A percentile compares a stretch with the other conserved stretches of the same genome.
Conservation (phyloP, 73 alveolate species). For the Symbiodinium natans region DNA sequence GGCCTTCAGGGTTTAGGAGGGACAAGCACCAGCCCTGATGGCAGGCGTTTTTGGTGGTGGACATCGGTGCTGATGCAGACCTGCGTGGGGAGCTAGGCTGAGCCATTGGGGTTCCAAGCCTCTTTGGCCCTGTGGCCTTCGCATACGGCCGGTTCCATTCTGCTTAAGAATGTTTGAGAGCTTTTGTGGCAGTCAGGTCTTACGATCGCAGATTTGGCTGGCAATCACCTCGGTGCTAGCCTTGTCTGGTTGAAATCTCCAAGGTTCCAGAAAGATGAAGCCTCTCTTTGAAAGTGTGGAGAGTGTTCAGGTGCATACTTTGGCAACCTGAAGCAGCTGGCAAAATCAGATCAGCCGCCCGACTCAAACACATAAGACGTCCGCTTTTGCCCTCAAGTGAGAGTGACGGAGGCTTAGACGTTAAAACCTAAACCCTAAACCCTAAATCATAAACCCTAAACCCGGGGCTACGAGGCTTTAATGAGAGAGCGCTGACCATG, state of each 20-base stretch:
- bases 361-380: background rate
- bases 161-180: no score
- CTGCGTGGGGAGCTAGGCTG: slow-evolving; percentile 5
- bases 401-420: background rate
- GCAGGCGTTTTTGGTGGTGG: slow-evolving; percentile 75
- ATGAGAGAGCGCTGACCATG: no score
- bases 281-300: background rate
- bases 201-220: slow-evolving; percentile 76
- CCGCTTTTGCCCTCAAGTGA: background rate
- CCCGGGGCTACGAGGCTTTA: no score
- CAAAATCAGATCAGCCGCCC: slow-evolving; percentile 62
- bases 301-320: slow-evolving; percentile 32
- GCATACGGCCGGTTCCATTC: background rate
- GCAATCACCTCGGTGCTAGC: slow-evolving; percentile 38
- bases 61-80: slow-evolving; percentile 47
- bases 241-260: background rate
- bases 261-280: no score
- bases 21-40: background rate
- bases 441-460: no score
- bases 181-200: slow-evolving; percentile 33
- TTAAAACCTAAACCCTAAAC: background rate
- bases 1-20: background rate
- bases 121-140: background rate
- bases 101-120: background rate
- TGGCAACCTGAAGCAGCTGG: slow-evolving; percentile 74